Conservation (phyloP, 164 flowering plant genomes). For the Kalanchoe fedtschenkoi region DNA sequence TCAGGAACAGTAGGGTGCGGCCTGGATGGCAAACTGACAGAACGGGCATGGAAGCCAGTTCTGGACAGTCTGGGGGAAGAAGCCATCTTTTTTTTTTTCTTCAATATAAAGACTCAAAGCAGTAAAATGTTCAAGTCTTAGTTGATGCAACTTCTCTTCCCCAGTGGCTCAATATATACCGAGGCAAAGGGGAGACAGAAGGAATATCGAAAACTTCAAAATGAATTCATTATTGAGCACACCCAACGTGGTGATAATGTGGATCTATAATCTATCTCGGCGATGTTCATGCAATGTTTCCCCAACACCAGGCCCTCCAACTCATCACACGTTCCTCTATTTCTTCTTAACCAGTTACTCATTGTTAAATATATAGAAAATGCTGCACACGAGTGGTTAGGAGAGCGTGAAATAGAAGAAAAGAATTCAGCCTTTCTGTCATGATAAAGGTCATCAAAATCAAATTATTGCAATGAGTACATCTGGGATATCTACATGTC, state of each 20-base stretch:
- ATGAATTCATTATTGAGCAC: not conserved
- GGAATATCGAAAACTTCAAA: not conserved
- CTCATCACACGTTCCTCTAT: not conserved
- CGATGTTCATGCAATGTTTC: not conserved
- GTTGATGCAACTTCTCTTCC: not conserved
- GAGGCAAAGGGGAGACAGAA: not conserved
- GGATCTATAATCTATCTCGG: not conserved
- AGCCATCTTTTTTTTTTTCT: slow-evolving; percentile 5
- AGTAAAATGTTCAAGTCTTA: not conserved
- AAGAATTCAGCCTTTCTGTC: too few relatives aligned
- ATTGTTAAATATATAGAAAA: not conserved
- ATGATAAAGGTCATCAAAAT: too few relatives aligned
- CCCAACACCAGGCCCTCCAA: not conserved
- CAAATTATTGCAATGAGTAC: too few relatives aligned
- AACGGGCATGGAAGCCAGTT: slow-evolving; percentile 15
- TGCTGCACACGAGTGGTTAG: not conserved
- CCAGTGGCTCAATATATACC: not conserved
- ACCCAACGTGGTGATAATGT: not conserved
- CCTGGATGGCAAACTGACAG: slow-evolving; percentile 20
- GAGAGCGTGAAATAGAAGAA: too few relatives aligned
- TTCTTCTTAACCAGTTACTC: not conserved
- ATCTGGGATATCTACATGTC: too few relatives aligned
- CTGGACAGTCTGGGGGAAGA: slow-evolving; percentile 14
- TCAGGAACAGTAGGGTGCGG: slow-evolving; percentile 14
- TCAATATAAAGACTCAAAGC: not conserved